Evolutionary conservation across 345 rosid species (phyloP).

Genomic region (Melastoma malabathricum): DNA sequence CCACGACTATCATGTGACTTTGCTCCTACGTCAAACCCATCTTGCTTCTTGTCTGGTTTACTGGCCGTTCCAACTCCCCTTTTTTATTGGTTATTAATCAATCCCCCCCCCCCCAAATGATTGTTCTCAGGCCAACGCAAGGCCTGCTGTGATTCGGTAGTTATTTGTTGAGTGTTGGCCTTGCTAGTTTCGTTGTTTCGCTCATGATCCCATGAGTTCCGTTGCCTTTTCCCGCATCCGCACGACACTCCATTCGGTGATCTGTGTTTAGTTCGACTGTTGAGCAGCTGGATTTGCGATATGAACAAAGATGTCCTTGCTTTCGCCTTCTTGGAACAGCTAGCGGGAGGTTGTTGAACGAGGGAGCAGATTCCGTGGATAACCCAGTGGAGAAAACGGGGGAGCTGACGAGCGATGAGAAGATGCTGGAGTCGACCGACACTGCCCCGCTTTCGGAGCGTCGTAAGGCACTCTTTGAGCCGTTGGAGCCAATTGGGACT

Average conservation of each 20-base stretch:
- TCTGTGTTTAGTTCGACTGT: no score
- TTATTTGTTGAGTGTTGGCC: no score
- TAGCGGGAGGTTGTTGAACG: conserved; percentile 32
- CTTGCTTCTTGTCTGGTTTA: no score
- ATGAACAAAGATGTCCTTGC: conserved; percentile 1
- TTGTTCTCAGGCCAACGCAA: not conserved
- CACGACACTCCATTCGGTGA: no score
- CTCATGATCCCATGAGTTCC: no score
- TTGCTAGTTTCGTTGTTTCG: no score
- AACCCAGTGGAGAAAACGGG: conserved; percentile 34
- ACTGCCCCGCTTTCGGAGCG: conserved; percentile 47
- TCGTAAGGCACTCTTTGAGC: conserved; percentile 80
- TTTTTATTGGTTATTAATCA: no score
- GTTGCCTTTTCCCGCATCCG: no score
- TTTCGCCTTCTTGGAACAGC: conserved; percentile 33
- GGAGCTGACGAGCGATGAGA: conserved; percentile 25
- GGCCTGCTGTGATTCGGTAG: not conserved
- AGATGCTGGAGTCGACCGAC: conserved; percentile 18
- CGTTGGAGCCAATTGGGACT: conserved; percentile 49
- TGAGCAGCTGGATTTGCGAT: no score
- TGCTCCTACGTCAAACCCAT: no score
- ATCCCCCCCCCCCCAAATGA: not conserved
- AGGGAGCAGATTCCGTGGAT: conserved; percentile 23
- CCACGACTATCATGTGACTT: no score
- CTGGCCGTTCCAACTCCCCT: no score